A percentile compares a stretch with the other conserved stretches of the same genome.
phyloP scores from a whole-genome alignment of 2,329 filamentous ascomycete genomes.

The Exophiala viscosa region DNA sequence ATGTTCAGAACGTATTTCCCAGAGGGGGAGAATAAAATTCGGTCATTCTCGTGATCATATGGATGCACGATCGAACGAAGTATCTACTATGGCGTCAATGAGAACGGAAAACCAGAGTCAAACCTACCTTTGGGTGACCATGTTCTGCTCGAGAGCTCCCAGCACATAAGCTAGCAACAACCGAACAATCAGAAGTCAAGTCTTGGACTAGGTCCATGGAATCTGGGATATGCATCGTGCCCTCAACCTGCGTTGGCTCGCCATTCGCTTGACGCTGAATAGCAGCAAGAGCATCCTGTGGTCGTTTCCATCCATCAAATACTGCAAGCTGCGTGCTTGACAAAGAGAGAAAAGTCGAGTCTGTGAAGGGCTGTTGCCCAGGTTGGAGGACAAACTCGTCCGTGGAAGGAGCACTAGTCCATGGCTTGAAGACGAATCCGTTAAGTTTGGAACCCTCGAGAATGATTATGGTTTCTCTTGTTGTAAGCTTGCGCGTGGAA shows the following conservation, averaged over 20 bases:
- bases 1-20: conserved; percentile 91
- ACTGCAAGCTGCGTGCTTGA: conserved; percentile 70
- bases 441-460: conserved; percentile 75
- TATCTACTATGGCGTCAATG: conserved; percentile 47
- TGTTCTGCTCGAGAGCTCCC: conserved; percentile 66
- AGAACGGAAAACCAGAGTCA: conserved; percentile 5
- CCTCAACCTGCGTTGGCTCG: conserved; percentile 29
- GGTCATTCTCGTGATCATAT: conserved; percentile 56
- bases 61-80: conserved; percentile 72
- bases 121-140: conserved; percentile 62
- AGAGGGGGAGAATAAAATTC: conserved; percentile 65
- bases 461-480: conserved; percentile 71
- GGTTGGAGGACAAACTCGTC: conserved; percentile 58
- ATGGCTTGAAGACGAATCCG: conserved; percentile 78
- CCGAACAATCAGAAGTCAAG: conserved; percentile 91
- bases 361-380: conserved; percentile 59
- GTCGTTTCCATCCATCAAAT: conserved; percentile 81
- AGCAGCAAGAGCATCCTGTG: conserved; percentile 59
- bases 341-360: conserved; percentile 65
- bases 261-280: conserved; percentile 33
- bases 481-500: conserved; percentile 60
- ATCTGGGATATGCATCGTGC: conserved; percentile 55
- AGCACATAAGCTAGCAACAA: conserved; percentile 91
- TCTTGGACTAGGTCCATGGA: conserved; percentile 85
- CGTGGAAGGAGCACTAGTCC: conserved; percentile 62